phyloP scores from a whole-genome alignment of 257 asterid species.

The Solanum virginianum region DNA sequence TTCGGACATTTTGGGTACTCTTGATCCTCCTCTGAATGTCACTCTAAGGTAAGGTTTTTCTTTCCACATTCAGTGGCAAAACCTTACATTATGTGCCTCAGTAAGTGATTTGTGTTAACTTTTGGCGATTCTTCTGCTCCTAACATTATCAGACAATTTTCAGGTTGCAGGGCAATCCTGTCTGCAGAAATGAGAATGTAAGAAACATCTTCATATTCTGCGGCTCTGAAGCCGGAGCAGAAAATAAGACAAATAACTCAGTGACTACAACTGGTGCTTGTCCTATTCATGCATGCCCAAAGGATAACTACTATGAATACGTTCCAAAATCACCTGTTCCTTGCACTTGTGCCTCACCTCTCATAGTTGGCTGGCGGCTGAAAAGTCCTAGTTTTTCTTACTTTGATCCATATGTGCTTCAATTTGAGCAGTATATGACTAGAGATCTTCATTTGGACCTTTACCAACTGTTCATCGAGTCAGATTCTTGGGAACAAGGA shows the following conservation, averaged over 20 bases:
- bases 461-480: constrained; percentile 53
- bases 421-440: constrained; percentile 45
- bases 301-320: constrained; percentile 12
- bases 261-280: constrained; percentile 18
- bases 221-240: constrained; percentile 34
- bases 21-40: constrained; percentile 30
- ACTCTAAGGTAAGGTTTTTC: constrained; percentile 52
- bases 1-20: constrained; percentile 43
- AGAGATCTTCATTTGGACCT: constrained; percentile 38
- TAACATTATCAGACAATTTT: neutral
- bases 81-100: neutral
- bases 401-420: constrained; percentile 42
- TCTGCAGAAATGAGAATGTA: constrained; percentile 21
- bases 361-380: constrained; percentile 71
- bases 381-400: constrained; percentile 88
- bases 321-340: constrained; percentile 47
- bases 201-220: constrained; percentile 30
- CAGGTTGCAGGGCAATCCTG: constrained; percentile 82
- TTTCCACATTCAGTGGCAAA: neutral
- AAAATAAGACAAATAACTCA: constrained; percentile 8
- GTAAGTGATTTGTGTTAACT: neutral
- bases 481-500: constrained; percentile 60
- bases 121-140: neutral
- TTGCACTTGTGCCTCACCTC: constrained; percentile 82
- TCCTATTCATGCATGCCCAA: constrained; percentile 41